phyloP scores from a whole-genome alignment of 1,284 basidiomycete species.

The Tylopilus sp. region DNA sequence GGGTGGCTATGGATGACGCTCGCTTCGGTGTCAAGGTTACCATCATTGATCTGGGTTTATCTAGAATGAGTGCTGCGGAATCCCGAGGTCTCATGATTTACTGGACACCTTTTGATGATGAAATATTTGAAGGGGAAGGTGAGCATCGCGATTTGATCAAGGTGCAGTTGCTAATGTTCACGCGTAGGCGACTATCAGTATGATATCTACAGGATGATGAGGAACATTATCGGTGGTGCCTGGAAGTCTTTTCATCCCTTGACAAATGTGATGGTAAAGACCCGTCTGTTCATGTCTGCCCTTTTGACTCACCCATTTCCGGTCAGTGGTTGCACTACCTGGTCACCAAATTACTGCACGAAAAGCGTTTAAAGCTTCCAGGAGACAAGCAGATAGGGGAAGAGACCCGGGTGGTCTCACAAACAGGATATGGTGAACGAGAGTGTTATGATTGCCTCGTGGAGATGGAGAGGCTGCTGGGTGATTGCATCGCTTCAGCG shows the following conservation, averaged over 20 bases:
- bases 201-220: constrained; percentile 92
- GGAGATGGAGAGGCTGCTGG: constrained; percentile 34
- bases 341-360: constrained; percentile 63
- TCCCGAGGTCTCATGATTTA: constrained; percentile 46
- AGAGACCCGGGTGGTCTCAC: constrained; percentile 10
- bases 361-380: constrained; percentile 64
- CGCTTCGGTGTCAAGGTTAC: constrained; percentile 70
- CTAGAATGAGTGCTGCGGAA: constrained; percentile 69
- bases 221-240: constrained; percentile 49
- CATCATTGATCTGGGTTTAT: constrained; percentile 93
- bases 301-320: constrained; percentile 8
- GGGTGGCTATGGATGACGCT: constrained; percentile 56
- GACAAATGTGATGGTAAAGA: constrained; percentile 85
- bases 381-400: constrained; percentile 14
- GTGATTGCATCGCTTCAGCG: constrained; percentile 18
- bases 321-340: constrained; percentile 84
- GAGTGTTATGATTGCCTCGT: constrained; percentile 35
- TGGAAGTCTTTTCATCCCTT: constrained; percentile 79
- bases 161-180: constrained; percentile 6
- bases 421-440: constrained; percentile 31
- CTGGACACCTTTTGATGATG: constrained; percentile 78
- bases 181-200: constrained; percentile 84
- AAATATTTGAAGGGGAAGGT: constrained; percentile 84
- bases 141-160: constrained; percentile 8
- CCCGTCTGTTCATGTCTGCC: background rate